Evolutionary conservation across 225 moss, liverwort and hornwort species (phyloP).

Genomic region (Lunularia cruciata): DNA sequence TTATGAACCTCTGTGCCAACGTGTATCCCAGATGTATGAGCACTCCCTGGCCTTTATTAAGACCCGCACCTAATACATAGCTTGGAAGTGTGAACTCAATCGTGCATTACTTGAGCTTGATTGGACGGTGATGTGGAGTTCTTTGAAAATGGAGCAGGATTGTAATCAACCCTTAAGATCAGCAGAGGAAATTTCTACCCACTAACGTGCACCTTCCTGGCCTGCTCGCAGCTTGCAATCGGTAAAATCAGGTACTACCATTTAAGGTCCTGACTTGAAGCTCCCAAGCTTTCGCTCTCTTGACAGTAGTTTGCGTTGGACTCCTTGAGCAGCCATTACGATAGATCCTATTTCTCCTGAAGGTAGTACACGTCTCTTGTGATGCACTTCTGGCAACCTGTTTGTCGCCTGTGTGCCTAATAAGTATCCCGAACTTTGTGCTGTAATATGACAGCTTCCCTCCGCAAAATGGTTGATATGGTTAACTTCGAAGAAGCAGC

Average conservation of each 20-base stretch:
- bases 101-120: conserved; percentile 8
- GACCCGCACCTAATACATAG: conserved; percentile 12
- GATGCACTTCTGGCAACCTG: background rate
- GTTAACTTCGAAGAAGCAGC: background rate
- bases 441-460: background rate
- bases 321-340: background rate
- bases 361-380: background rate
- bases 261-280: conserved; percentile 4
- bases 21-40: background rate
- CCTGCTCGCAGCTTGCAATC: conserved; percentile 6
- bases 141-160: background rate
- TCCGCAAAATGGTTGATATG: background rate
- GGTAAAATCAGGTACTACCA: background rate
- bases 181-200: background rate
- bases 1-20: conserved; percentile 12
- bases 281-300: background rate
- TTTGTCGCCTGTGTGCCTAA: background rate
- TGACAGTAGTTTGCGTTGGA: background rate
- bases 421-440: background rate
- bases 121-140: background rate
- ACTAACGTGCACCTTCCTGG: background rate
- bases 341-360: background rate
- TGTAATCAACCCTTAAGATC: background rate
- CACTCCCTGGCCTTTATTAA: background rate
- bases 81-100: conserved; percentile 21